phyloP scores from a whole-genome alignment of 2,329 filamentous ascomycete species.

The Cladophialophora chaetospira region DNA sequence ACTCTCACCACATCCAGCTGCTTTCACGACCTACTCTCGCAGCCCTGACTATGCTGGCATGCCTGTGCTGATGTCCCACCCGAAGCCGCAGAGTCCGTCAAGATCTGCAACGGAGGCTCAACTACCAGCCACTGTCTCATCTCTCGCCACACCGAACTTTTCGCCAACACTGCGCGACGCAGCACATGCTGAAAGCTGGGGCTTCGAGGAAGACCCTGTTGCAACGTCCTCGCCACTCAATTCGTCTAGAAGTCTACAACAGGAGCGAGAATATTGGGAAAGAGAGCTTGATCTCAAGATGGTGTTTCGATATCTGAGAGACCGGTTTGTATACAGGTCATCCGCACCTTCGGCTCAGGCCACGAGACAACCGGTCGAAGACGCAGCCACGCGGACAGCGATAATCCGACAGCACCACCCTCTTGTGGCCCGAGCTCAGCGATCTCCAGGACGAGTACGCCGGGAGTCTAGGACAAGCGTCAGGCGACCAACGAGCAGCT shows the following conservation, averaged over 20 bases:
- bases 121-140: constrained; percentile 18
- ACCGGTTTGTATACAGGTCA: constrained; percentile 60
- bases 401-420: constrained; percentile 88
- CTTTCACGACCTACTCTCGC: constrained; percentile 80
- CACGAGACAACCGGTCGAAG: constrained; percentile 52
- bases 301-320: constrained; percentile 84
- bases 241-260: constrained; percentile 47
- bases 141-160: constrained; percentile 46
- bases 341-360: constrained; percentile 47
- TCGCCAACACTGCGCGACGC: constrained; percentile 50
- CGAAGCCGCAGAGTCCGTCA: constrained; percentile 35
- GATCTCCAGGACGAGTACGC: constrained; percentile 50
- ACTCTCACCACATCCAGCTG: constrained; percentile 81
- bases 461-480: constrained; percentile 48
- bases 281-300: constrained; percentile 86
- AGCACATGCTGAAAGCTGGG: constrained; percentile 63
- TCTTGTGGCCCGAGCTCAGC: constrained; percentile 64
- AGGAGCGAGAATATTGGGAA: constrained; percentile 82
- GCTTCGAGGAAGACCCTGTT: constrained; percentile 62
- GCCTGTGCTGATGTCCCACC: constrained; percentile 50
- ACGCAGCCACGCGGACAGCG: constrained; percentile 74
- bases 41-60: constrained; percentile 74
- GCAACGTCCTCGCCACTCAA: constrained; percentile 52
- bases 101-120: constrained; percentile 32
- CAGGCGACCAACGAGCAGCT: constrained; percentile 63